Evolutionary conservation across 2,329 filamentous ascomycete genomes (phyloP).

Genomic region (Hypoxylon sp.): DNA sequence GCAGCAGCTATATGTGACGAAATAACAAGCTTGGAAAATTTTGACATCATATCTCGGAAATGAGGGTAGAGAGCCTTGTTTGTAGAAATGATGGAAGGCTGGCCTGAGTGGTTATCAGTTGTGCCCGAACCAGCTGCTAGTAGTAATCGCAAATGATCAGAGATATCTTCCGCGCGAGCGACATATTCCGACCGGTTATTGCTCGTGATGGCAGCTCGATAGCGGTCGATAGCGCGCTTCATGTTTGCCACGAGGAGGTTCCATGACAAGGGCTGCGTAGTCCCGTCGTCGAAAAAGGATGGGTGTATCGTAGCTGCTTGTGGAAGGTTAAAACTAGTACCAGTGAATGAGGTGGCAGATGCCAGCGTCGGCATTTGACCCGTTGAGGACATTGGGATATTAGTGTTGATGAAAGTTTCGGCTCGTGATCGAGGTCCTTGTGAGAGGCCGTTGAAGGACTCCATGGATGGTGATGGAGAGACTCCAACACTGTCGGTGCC

Average conservation of each 20-base stretch:
- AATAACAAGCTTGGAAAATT: constrained; percentile 98
- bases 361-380: constrained; percentile 66
- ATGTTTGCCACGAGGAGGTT: constrained; percentile 91
- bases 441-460: constrained; percentile 83
- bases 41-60: constrained; percentile 99
- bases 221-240: constrained; percentile 89
- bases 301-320: constrained; percentile 76
- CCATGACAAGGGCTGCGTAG: constrained; percentile 87
- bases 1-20: constrained; percentile 98
- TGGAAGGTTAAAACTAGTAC: constrained; percentile 70
- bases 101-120: constrained; percentile 98
- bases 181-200: constrained; percentile 92
- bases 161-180: constrained; percentile 95
- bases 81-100: constrained; percentile 98
- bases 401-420: constrained; percentile 68
- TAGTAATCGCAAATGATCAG: constrained; percentile 91
- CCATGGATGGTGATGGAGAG: constrained; percentile 91
- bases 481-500: constrained; percentile 72
- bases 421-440: constrained; percentile 70
- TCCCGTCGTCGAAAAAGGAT: constrained; percentile 93
- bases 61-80: constrained; percentile 98
- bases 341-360: constrained; percentile 75
- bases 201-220: constrained; percentile 88
- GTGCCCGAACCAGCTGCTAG: constrained; percentile 97
- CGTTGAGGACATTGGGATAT: constrained; percentile 58